phyloP scores from a whole-genome alignment of 257 asterid genomes.

The Verbena officinalis region DNA sequence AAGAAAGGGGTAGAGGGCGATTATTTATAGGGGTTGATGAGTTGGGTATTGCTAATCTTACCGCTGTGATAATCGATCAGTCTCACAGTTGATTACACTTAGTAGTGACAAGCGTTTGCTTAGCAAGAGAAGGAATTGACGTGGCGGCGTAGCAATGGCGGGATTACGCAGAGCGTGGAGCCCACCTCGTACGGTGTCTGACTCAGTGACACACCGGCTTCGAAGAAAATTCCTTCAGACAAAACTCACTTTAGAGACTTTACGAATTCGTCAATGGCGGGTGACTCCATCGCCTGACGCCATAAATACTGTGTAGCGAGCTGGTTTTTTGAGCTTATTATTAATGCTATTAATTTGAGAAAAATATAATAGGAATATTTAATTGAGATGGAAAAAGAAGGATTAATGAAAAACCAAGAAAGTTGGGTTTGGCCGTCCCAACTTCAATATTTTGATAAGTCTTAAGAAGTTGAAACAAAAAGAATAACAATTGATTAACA shows the following conservation, averaged over 20 bases:
- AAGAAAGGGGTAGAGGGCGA: background rate
- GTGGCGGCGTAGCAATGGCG: constrained; percentile 44
- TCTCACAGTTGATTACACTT: constrained; percentile 7
- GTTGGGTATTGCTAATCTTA: constrained; percentile 32
- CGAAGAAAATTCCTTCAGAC: constrained; percentile 29
- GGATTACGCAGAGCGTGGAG: constrained; percentile 36
- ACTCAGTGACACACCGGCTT: constrained; percentile 22
- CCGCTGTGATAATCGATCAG: constrained; percentile 28
- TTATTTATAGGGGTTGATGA: constrained; percentile 31
- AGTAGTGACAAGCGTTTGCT: constrained; percentile 4
- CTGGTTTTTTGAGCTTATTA: background rate
- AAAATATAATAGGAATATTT: too few species aligned
- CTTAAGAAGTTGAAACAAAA: too few species aligned
- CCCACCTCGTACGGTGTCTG: constrained; percentile 27
- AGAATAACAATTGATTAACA: too few species aligned
- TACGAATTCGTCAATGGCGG: background rate
- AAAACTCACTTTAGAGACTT: background rate
- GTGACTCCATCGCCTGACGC: constrained; percentile 13
- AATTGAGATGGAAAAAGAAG: too few species aligned
- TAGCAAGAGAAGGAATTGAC: constrained; percentile 23
- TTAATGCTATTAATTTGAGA: too few species aligned
- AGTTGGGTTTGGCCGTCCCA: too few species aligned
- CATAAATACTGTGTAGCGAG: background rate
- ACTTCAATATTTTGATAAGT: too few species aligned
- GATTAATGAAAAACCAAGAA: too few species aligned